phyloP scores from a whole-genome alignment of 805 yeast species.

The Cephaloascus fragrans region DNA sequence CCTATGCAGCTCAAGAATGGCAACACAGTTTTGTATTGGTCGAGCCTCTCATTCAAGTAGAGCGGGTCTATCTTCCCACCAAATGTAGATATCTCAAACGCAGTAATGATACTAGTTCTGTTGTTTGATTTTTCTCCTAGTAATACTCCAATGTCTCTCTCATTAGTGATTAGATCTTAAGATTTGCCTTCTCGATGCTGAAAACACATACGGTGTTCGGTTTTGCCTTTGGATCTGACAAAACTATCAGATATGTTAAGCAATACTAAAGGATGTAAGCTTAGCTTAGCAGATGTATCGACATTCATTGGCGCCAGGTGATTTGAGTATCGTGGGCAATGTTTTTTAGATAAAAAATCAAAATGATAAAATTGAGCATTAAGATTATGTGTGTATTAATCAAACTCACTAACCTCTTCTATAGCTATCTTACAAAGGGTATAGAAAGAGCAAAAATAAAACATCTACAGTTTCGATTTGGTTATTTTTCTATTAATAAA shows the following conservation, averaged over 20 bases:
- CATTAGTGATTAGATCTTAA: background rate
- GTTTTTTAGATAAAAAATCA: too few relatives aligned
- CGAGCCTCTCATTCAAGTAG: background rate
- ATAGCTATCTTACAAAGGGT: too few relatives aligned
- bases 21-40: background rate
- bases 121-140: background rate
- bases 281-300: slow-evolving; percentile 3
- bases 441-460: too few relatives aligned
- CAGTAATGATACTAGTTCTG: background rate
- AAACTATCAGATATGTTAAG: background rate
- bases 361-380: too few relatives aligned
- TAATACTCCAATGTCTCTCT: background rate
- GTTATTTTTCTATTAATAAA: too few relatives aligned
- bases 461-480: too few relatives aligned
- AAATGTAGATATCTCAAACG: background rate
- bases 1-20: background rate
- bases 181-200: background rate
- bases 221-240: background rate
- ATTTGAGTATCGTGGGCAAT: too few relatives aligned
- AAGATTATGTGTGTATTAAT: too few relatives aligned
- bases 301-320: too few relatives aligned
- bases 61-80: background rate
- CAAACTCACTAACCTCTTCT: too few relatives aligned
- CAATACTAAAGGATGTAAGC: background rate
- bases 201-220: background rate